Percentiles rank a stretch among this genome's conserved stretches.
phyloP scores from a whole-genome alignment of 257 asterid species.

The Scutellaria minor region DNA sequence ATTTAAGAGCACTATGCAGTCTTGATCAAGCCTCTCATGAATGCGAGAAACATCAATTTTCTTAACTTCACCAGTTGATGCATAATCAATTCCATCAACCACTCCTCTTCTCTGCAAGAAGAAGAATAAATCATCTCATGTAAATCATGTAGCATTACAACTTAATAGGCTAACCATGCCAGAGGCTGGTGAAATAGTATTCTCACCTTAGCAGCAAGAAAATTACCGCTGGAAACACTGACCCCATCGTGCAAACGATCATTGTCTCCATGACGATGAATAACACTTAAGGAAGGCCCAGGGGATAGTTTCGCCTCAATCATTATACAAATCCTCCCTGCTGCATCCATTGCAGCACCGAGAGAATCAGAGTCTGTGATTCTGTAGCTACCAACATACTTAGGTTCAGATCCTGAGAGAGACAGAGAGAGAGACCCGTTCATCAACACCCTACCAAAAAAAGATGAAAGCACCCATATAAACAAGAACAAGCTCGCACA shows the following conservation, averaged over 20 bases:
- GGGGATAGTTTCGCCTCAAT: constrained; percentile 87
- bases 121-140: constrained; percentile 8
- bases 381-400: constrained; percentile 87
- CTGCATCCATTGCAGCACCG: constrained; percentile 76
- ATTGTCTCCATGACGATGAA: constrained; percentile 81
- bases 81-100: constrained; percentile 83
- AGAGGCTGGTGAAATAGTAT: not conserved
- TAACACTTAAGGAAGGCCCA: constrained; percentile 81
- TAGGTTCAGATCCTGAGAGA: constrained; percentile 70
- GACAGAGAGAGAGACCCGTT: not conserved
- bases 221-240: constrained; percentile 83
- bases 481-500: constrained; percentile 27
- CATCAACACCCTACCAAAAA: constrained; percentile 17
- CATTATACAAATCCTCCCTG: constrained; percentile 69
- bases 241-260: constrained; percentile 76
- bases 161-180: not conserved
- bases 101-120: constrained; percentile 87
- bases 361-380: constrained; percentile 83
- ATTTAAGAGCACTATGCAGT: constrained; percentile 70
- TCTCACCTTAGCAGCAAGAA: constrained; percentile 82
- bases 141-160: constrained; percentile 9
- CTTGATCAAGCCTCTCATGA: constrained; percentile 81
- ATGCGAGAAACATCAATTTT: constrained; percentile 86
- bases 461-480: constrained; percentile 12
- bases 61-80: constrained; percentile 93